Evolutionary conservation across 768 basidiomycete species (phyloP).

Genomic region (Thelephora aurantiotincta): DNA sequence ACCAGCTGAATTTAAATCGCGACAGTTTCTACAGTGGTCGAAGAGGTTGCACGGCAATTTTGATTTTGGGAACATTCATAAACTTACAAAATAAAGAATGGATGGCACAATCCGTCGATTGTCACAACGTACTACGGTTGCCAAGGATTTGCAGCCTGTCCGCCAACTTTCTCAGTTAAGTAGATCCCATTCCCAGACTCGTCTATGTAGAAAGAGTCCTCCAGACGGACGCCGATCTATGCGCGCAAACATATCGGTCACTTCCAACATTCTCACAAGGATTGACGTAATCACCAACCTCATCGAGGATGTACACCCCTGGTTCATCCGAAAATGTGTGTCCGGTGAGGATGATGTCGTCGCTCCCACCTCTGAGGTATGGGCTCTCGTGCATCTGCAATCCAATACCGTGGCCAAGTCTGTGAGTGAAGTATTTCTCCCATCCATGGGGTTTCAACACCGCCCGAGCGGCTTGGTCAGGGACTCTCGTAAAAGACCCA

Average conservation of each 20-base stretch:
- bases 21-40: too few species aligned
- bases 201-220: conserved; percentile 69
- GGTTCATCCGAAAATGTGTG: conserved; percentile 80
- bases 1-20: too few species aligned
- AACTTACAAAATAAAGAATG: too few species aligned
- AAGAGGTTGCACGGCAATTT: too few species aligned
- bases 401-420: conserved; percentile 76
- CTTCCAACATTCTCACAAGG: not conserved
- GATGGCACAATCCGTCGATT: too few species aligned
- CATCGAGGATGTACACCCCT: conserved; percentile 56
- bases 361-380: conserved; percentile 60
- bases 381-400: conserved; percentile 75
- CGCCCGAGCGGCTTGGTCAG: conserved; percentile 50
- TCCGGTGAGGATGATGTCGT: conserved; percentile 40
- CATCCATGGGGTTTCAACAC: conserved; percentile 30
- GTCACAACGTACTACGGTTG: conserved; percentile 11
- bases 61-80: too few species aligned
- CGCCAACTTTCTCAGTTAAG: conserved; percentile 54
- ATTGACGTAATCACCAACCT: conserved; percentile 24
- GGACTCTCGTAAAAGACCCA: conserved; percentile 33
- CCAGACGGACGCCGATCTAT: conserved; percentile 66
- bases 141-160: conserved; percentile 29
- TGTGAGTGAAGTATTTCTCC: conserved; percentile 60
- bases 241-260: conserved; percentile 1
- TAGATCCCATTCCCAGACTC: conserved; percentile 36